phyloP scores from a whole-genome alignment of 257 asterid species.

The Parsonsia alboflavescens region DNA sequence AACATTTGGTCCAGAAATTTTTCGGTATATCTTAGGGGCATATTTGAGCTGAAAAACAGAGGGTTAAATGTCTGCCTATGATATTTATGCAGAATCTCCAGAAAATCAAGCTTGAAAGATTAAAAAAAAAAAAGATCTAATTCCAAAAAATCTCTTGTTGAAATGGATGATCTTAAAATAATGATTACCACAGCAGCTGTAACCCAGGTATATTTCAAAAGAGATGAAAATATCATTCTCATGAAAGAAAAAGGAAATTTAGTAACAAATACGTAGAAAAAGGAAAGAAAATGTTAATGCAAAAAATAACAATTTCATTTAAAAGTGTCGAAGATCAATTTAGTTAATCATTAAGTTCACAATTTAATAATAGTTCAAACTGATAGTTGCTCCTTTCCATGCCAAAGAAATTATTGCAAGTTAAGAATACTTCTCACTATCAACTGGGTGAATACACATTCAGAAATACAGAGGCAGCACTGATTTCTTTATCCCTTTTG shows the following conservation, averaged over 20 bases:
- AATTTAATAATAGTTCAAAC: background rate
- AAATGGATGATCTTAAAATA: background rate
- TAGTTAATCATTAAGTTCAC: background rate
- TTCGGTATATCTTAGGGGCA: constrained; percentile 70
- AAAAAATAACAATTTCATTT: background rate
- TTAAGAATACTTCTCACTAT: background rate
- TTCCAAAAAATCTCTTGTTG: background rate
- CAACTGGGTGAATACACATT: too few relatives aligned
- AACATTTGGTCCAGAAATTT: constrained; percentile 60
- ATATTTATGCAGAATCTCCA: background rate
- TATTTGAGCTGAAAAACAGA: constrained; percentile 53
- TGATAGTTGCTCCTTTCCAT: background rate
- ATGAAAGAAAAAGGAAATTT: background rate
- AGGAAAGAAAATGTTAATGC: background rate
- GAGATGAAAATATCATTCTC: background rate
- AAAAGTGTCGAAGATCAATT: background rate
- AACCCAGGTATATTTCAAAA: background rate
- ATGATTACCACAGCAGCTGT: background rate
- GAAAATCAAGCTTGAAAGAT: background rate
- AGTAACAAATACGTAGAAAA: background rate
- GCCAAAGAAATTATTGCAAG: background rate
- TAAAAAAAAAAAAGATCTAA: background rate
- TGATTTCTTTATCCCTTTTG: background rate
- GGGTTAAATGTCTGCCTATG: background rate
- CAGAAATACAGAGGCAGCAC: background rate